A percentile compares a stretch with the other conserved stretches of the same genome.
Evolutionary conservation across 306 rosid species (phyloP).

Genomic region (Cicer yamashitae): DNA sequence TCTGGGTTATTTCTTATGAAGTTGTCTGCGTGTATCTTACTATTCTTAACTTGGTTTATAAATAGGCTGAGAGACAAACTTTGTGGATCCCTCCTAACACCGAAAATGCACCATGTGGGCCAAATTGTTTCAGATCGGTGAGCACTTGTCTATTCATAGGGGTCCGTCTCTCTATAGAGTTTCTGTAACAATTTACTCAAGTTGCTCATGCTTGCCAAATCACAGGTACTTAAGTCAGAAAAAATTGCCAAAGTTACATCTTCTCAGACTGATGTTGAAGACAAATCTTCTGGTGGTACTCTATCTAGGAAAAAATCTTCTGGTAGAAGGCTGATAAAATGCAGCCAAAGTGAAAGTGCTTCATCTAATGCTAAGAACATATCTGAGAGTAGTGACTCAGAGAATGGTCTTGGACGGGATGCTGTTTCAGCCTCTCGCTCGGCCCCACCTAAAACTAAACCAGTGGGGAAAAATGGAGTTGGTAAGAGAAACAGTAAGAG

Average conservation of each 20-base stretch:
- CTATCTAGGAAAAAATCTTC: slow-evolving; percentile 69
- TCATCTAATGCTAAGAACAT: slow-evolving; percentile 87
- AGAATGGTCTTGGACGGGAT: slow-evolving; percentile 77
- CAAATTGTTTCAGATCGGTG: slow-evolving; percentile 80
- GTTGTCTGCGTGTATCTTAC: slow-evolving; percentile 20
- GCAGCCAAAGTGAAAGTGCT: slow-evolving; percentile 89
- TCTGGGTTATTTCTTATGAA: slow-evolving; percentile 29
- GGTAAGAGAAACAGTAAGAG: slow-evolving; percentile 92
- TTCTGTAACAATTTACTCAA: slow-evolving; percentile 33
- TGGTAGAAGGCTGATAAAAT: slow-evolving; percentile 66
- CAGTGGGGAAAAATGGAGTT: slow-evolving; percentile 62
- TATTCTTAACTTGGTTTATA: slow-evolving; percentile 34
- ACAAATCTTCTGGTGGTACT: slow-evolving; percentile 63
- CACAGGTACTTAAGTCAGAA: slow-evolving; percentile 72
- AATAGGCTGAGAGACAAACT: slow-evolving; percentile 91
- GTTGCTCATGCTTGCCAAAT: slow-evolving; percentile 45
- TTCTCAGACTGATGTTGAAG: slow-evolving; percentile 66
- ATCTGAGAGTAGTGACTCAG: slow-evolving; percentile 96
- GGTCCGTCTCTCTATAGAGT: slow-evolving; percentile 21
- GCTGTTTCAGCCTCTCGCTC: slow-evolving; percentile 56
- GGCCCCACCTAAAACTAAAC: slow-evolving; percentile 62
- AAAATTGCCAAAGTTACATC: slow-evolving; percentile 57
- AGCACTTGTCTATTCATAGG: slow-evolving; percentile 44
- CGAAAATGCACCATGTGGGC: slow-evolving; percentile 80
- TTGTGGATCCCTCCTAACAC: slow-evolving; percentile 66